Evolutionary conservation across 2,329 filamentous ascomycete genomes (phyloP).

Genomic region (Lachnum nothofagi): DNA sequence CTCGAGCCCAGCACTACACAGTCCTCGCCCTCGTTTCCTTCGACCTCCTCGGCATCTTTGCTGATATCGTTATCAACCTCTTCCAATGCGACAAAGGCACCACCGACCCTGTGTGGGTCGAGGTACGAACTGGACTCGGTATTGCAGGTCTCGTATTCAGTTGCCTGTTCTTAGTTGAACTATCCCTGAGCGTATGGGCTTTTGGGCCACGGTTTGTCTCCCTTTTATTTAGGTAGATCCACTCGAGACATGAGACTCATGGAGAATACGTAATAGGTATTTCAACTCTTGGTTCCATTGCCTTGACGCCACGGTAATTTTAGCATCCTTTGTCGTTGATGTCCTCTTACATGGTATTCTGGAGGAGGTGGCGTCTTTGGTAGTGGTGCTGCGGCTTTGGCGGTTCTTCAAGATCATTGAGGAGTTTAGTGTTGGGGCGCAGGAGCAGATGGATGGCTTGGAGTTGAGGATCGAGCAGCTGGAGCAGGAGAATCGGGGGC

Average conservation of each 20-base stretch:
- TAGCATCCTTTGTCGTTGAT: conserved; percentile 58
- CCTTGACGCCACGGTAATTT: conserved; percentile 60
- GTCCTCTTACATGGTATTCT: conserved; percentile 53
- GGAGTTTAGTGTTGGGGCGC: conserved; percentile 58
- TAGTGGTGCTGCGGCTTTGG: conserved; percentile 63
- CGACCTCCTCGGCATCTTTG: conserved; percentile 48
- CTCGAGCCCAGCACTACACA: conserved; percentile 44
- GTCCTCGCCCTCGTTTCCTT: conserved; percentile 45
- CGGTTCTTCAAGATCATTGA: conserved; percentile 67
- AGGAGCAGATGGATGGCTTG: conserved; percentile 57
- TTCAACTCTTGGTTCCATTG: conserved; percentile 56
- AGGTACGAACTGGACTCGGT: conserved; percentile 42
- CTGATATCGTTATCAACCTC: conserved; percentile 46
- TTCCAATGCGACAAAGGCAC: conserved; percentile 41
- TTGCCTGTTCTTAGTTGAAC: conserved; percentile 59
- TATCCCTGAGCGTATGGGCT: conserved; percentile 53
- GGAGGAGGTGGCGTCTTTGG: conserved; percentile 61
- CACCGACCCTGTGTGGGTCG: conserved; percentile 30
- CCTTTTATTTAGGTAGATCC: not conserved
- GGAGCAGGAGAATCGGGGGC: conserved; percentile 42
- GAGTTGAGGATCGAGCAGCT: conserved; percentile 48
- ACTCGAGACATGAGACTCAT: not conserved
- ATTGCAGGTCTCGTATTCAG: conserved; percentile 55
- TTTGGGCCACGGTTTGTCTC: conserved; percentile 50
- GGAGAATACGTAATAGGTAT: conserved; percentile 39